Base-by-base conservation (phyloP, 305 asterid genomes). In the Fraxinus velutina region DNA sequence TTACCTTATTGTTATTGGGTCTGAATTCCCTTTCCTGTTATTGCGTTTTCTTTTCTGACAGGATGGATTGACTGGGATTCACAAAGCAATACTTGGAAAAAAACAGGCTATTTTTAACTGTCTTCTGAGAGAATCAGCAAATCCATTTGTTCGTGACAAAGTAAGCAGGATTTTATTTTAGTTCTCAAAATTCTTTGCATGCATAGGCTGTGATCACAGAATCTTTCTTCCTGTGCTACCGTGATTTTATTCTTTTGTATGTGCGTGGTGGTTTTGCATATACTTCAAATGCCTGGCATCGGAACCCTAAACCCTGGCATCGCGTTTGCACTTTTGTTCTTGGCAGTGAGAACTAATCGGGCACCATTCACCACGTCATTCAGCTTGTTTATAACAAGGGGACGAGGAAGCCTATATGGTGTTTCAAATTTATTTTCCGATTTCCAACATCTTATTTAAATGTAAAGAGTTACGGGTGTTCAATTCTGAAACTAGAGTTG, bases 51-150 rank as follows among this genome's bases (percentile, higher is more conserved):
- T 60, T 71, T 75, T 68, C 80, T 81, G 78, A 37, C 90, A 95
- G 99, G 89, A 92, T 71, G 97, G 98, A 29, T 86, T 92, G 89
- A 92, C 94, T 83, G 96, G 91, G 57, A 87, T 91, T 85, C 99
- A 95, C 89, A 95, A 86, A 89, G 96, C 98, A 86, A 91, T 95
- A 82, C 94, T 93, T 79, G 91, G 93, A 80, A 95, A 89, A 85
- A 95, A 93, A 91, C 97, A 91, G 87, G 97, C 99, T 64, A 85
- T 95, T 79, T 95, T 93, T 83, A 95, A 93, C 90, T 91, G 83
- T 86, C 96, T 95, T 44, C 86, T 95, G 88, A 90, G 98, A 83
- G 99, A 95, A 88, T 92, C 97, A 9, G 91, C 93, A 85, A 95
- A 92, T 84, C 98, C 98, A 60, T 90, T 92, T 85, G 86, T 91